A percentile compares a stretch with the other conserved stretches of the same genome.
phyloP scores from a whole-genome alignment of 495 filamentous ascomycete species.

The Choiromyces venosus region DNA sequence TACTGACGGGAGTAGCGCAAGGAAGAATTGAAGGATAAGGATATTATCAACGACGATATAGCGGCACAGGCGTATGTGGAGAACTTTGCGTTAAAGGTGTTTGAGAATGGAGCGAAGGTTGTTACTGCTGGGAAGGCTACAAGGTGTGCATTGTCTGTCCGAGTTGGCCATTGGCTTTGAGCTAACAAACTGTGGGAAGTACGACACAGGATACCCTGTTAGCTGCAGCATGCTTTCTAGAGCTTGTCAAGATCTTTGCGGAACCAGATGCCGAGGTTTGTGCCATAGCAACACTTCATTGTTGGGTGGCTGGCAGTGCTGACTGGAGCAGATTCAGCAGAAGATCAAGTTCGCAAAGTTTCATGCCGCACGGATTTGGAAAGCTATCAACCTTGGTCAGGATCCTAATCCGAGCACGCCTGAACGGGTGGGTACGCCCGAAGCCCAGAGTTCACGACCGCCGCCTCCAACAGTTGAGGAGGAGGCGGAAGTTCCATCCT shows the following conservation, averaged over 20 bases:
- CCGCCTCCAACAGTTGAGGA: slow-evolving; percentile 17
- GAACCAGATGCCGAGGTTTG: slow-evolving; percentile 59
- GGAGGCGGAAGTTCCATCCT: neutral
- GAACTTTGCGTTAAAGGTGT: slow-evolving; percentile 84
- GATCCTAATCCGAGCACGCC: slow-evolving; percentile 69
- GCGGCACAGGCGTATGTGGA: slow-evolving; percentile 87
- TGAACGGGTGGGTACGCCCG: neutral
- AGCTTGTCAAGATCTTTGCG: slow-evolving; percentile 79
- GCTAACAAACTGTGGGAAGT: slow-evolving; percentile 19
- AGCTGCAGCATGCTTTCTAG: slow-evolving; percentile 85
- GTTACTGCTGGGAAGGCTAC: slow-evolving; percentile 80
- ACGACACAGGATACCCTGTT: slow-evolving; percentile 83
- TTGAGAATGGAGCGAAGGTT: slow-evolving; percentile 73
- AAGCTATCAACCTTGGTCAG: slow-evolving; percentile 82
- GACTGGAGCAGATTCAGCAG: slow-evolving; percentile 50
- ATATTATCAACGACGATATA: slow-evolving; percentile 72
- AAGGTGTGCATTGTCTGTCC: slow-evolving; percentile 49
- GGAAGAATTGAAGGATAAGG: slow-evolving; percentile 49
- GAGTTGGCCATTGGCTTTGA: neutral
- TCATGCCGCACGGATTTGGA: slow-evolving; percentile 84
- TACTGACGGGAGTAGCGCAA: slow-evolving; percentile 30
- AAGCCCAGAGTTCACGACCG: slow-evolving; percentile 46
- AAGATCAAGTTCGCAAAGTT: slow-evolving; percentile 96
- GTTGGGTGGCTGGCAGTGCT: neutral
- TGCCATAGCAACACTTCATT: neutral